Evolutionary conservation across 768 basidiomycete genomes (phyloP), one percentile per base, ranked within the genome.

Genomic region (Boletus tylopilopsis): DNA sequence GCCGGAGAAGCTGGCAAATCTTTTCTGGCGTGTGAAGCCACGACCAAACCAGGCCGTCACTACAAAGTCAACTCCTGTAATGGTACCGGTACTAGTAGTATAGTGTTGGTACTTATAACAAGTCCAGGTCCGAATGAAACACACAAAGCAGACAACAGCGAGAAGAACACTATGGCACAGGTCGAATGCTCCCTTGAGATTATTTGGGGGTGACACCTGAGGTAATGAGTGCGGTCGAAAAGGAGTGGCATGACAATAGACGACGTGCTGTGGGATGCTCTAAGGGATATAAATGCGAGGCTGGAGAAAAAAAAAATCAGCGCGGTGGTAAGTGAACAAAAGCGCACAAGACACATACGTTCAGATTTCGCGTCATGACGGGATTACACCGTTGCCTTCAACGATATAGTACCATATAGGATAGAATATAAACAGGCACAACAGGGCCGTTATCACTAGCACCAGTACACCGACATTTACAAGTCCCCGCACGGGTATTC

Each of bases 341-440:
- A 23, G 15, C 5, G 6, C 8, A 24, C 3, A 9, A 34, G 13
- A 29, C 19, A 60, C 61, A 5, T 18, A 63, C 60, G 35, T 35
- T 21, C 29, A 36, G 10, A 36, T 24, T 11, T n/a, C 6, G 21
- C n/a, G 23, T 61, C 51, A 63, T n/a, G n/a, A n/a, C 29, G 23
- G 27, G n/a, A 43, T 23, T n/a, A 30, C 30, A 6, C 18, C 23
- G n/a, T 61, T 22, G 1, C 21, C 37, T n/a, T 47, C 34, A 4
- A 51, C 13, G 9, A 35, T 2, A 23, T 44, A 59, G 50, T 57
- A 71, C 57, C 82, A 62, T 57, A 95, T 79, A 4, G 94, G 94
- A 63, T 90, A 94, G 35, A 84, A 81, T 43, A 90, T 80, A 67
- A 95, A 96, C 8, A 96, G 78, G 32, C 68, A 68, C 46, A 96